Evolutionary conservation across 768 basidiomycete species (phyloP).

Genomic region (Pisolithus microcarpus): DNA sequence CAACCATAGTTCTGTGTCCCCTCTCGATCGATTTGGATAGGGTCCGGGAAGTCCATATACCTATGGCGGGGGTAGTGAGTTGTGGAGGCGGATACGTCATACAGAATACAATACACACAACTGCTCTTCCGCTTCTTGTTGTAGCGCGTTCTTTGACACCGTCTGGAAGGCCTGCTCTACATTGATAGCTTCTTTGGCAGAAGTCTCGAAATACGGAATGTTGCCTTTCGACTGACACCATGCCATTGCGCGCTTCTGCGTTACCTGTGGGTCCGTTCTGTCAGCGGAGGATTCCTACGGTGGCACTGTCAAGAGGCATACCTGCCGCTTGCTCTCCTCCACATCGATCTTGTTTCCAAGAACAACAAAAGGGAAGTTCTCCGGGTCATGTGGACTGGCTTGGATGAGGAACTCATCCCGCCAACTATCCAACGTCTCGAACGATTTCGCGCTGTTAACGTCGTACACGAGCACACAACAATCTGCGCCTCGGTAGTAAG

Average conservation of each 20-base stretch:
- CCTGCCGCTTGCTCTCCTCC: constrained; percentile 97
- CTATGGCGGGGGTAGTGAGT: constrained; percentile 36
- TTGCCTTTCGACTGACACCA: constrained; percentile 99
- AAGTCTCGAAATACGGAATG: constrained; percentile 99
- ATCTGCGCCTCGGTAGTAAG: constrained; percentile 98
- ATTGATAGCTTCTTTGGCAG: constrained; percentile 99
- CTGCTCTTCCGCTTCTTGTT: constrained; percentile 95
- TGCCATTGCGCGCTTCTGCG: constrained; percentile 99
- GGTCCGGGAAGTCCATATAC: constrained; percentile 98
- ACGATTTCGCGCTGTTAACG: constrained; percentile 97
- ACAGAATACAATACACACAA: constrained; percentile 48
- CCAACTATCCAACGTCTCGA: constrained; percentile 99
- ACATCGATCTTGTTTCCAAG: constrained; percentile 99
- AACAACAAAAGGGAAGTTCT: constrained; percentile 99
- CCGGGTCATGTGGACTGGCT: constrained; percentile 96
- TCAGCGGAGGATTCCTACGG: background rate
- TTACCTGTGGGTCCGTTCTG: constrained; percentile 51
- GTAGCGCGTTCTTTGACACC: constrained; percentile 98
- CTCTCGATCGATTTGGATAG: constrained; percentile 94
- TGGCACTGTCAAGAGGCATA: constrained; percentile 28
- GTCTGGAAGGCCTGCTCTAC: constrained; percentile 99
- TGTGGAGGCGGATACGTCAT: constrained; percentile 2
- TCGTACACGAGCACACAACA: constrained; percentile 99
- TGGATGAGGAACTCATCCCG: constrained; percentile 98
- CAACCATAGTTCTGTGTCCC: constrained; percentile 87